Evolutionary conservation across 768 basidiomycete species (phyloP), one percentile per base, ranked within the genome.

Genomic region (Hypholoma fasciculare): DNA sequence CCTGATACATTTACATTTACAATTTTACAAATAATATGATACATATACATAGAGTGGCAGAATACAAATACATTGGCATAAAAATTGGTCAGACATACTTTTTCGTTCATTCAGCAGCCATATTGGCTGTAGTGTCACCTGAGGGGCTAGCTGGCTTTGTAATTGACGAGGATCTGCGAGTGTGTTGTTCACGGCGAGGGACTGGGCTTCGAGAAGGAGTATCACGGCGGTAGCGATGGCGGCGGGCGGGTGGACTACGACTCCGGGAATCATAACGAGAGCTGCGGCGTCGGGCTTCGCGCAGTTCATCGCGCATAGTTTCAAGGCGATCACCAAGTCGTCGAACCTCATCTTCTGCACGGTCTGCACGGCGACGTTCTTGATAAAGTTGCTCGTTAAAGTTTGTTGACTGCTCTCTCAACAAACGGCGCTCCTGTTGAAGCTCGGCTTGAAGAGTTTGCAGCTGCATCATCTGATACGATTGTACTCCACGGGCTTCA

Each of bases 361-460:
- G 54, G 50, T 64, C 63, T 44, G 61, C 60, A 57, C 56, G 56
- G 13, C 51, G 37, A 7, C 49, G 47, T 51, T 58, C 53, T 4
- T 23, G 12, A 40, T 42, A 44, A 23, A 27, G 36, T 26, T 54
- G 37, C 4, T 19, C 17, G 14, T 39, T 30, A 12, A 62, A 19
- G 13, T 40, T 23, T 23, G 56, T 49, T 16, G 46, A 34, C n/a
- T 54, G 43, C 17, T 34, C 19, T 37, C 54, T 47, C 9, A 23
- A 44, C 16, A 23, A 19, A n/a, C 49, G 26, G 23, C 57, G 47
- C 16, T 58, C 26, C 48, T 58, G 52, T 2, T 38, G 46, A 4
- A 53, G n/a, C 37, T 64, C 50, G 11, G 49, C 36, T 13, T 58
- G 60, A 16, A 47, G 7, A 3, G 48, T 17, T 23, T 54, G 39